A percentile compares a stretch with the other conserved stretches of the same genome.
phyloP scores from a whole-genome alignment of 1,284 basidiomycete genomes.

The Coniophora puteana region DNA sequence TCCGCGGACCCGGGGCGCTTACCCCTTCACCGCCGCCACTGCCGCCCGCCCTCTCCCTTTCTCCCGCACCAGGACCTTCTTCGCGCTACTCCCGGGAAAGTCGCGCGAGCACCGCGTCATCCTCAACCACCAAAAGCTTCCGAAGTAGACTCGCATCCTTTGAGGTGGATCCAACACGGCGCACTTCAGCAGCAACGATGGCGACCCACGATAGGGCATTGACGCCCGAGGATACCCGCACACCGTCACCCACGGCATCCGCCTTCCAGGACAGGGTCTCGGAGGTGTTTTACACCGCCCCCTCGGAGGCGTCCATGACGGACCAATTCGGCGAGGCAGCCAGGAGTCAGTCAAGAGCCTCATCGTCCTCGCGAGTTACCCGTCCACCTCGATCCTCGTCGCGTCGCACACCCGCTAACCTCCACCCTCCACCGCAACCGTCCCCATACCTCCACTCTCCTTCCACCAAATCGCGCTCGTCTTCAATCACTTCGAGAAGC shows the following conservation, averaged over 20 bases:
- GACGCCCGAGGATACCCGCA: slow-evolving; percentile 52
- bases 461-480: slow-evolving; percentile 14
- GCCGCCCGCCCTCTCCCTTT: slow-evolving; percentile 27
- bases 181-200: too few species aligned
- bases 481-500: slow-evolving; percentile 10
- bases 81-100: too few species aligned
- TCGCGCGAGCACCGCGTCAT: slow-evolving; percentile 29
- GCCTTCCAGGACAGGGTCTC: slow-evolving; percentile 56
- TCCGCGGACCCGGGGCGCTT: slow-evolving; percentile 21
- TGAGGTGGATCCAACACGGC: too few species aligned
- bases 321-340: slow-evolving; percentile 9
- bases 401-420: slow-evolving; percentile 34
- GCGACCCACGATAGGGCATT: slow-evolving; percentile 38
- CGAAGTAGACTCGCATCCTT: too few species aligned
- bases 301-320: slow-evolving; percentile 17
- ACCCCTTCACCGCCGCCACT: slow-evolving; percentile 40
- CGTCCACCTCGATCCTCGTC: slow-evolving; percentile 48
- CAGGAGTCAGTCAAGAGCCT: slow-evolving; percentile 5
- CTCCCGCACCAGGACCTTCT: slow-evolving; percentile 29
- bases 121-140: too few species aligned
- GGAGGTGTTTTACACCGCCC: slow-evolving; percentile 25
- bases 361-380: slow-evolving; percentile 12
- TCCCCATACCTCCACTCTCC: slow-evolving; percentile 22
- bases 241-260: slow-evolving; percentile 64
- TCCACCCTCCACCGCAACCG: slow-evolving; percentile 55